Base-by-base conservation (phyloP, 192 early-diverging fungal species). In the Entophlyctis luteolus region DNA sequence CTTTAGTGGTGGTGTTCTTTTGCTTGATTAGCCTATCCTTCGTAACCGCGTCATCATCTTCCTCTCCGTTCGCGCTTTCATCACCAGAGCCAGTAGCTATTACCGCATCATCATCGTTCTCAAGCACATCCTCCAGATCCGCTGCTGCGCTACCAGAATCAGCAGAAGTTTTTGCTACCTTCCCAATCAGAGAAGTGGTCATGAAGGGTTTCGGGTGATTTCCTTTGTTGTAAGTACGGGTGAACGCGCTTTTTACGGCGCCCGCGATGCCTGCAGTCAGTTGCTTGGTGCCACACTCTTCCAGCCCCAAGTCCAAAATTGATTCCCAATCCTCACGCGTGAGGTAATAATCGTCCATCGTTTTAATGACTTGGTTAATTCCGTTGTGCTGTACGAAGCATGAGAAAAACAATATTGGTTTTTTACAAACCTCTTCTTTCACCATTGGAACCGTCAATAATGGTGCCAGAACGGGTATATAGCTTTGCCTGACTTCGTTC, bases 281-380 rank as follows among this genome's bases (percentile, higher is more conserved):
- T 10, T 55, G 69, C 56, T 84, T 78, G 34, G 75, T 78, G 32
- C 81, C 76, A 55, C 77, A 79, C 20, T 66, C 55, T 2, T 75
- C 79, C 32, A 95, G 48, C 8, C 88, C 86, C 39, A 99, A 68
- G 67, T 95, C 93, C 73, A 91, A 53, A 48, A 99, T 82, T 0
- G 86, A 71, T n/a, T 97, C 94, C 75, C 87, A 87, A 68, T 93
- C 87, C 37, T 98, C 95, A 67, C 87, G 88, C 65, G 75, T 89
- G 52, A 99, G 74, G 57, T 89, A 93, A 75, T 99, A 99, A 14
- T 86, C 83, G 67, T 99, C 94, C 93, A 99, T 94, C 4, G 82
- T 71, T 6, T 87, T 63, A 29, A 98, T 89, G n/a, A 93, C 87
- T 5, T 86, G 77, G 3, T 75, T 72, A 35, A 92, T 85, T 0